phyloP scores from a whole-genome alignment of 2,329 filamentous ascomycete species.

The Pseudogymnoascus sp. region DNA sequence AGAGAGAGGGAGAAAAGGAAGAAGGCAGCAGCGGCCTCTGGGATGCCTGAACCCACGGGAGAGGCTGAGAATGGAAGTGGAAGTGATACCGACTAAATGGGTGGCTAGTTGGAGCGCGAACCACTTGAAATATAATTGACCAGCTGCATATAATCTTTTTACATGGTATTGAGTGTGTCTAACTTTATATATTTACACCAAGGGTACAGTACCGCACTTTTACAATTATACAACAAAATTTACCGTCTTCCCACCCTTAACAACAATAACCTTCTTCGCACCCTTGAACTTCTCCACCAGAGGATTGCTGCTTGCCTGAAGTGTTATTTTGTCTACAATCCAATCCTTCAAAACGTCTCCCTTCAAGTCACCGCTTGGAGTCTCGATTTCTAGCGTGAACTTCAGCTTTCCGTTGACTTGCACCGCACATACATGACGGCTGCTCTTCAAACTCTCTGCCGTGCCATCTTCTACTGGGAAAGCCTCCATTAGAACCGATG shows the following conservation, averaged over 20 bases:
- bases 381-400: constrained; percentile 57
- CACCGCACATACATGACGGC: constrained; percentile 52
- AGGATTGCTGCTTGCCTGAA: constrained; percentile 38
- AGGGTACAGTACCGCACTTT: background rate
- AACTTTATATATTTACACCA: background rate
- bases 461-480: constrained; percentile 55
- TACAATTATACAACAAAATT: constrained; percentile 56
- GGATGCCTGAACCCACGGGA: background rate
- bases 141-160: background rate
- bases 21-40: background rate
- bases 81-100: background rate
- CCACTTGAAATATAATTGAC: background rate
- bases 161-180: background rate
- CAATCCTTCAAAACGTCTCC: constrained; percentile 45
- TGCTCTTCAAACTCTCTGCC: constrained; percentile 40
- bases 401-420: constrained; percentile 75
- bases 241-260: constrained; percentile 58
- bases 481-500: constrained; percentile 35
- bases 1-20: constrained; percentile 29
- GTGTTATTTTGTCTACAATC: constrained; percentile 54
- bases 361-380: constrained; percentile 35
- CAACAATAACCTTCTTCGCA: constrained; percentile 59
- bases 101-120: background rate
- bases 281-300: constrained; percentile 35
- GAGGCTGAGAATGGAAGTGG: background rate